Base-by-base conservation (phyloP, 163 green algal species). In the Trebouxia gelatinosa region DNA sequence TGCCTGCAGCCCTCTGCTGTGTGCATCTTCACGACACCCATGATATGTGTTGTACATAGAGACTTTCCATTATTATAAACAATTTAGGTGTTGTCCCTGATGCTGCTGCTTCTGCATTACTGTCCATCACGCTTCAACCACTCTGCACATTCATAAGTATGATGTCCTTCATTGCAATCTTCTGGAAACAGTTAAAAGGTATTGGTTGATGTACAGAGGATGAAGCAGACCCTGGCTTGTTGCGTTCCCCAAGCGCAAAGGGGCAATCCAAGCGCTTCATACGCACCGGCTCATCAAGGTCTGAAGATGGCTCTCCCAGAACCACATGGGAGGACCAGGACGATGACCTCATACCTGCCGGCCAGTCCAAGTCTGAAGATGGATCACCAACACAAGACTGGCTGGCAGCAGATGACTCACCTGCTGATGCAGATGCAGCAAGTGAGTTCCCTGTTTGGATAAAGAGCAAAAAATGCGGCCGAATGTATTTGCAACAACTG, bases 231-330 rank as follows among this genome's bases (percentile, higher is more conserved):
- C 29, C 58, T 67, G 58, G 58, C 40, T 32, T 23, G n/a, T 40
- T 9, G 39, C 61, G 40, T 29, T 6, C 31, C 4, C 29, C 32
- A 70, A 70, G 13, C 17, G 7, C 0, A 70, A 26, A 54, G 43
- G 11, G 32, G 61, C 61, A 70, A 3, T 38, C 11, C 61, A 70
- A 7, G 31, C 7, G 31, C 11, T 70, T 70, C 26, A 38, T 70
- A 3, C 32, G n/a, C 21, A 26, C 13, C 28, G 61, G 32, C 3
- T 32, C 17, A n/a, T 70, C 61, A 46, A 31, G 31, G 32, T 70
- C 61, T 39, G 61, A 70, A 13, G 61, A 70, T 48, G 61, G 61
- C 2, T 70, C 61, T 13, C 64, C 64, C 5, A 54, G 64, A 32
- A 43, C 64, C 21, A 72, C 64, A 3, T 6, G 50, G 35, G 64